Percentiles rank a stretch among this genome's conserved stretches.
phyloP scores from a whole-genome alignment of 768 basidiomycete genomes.

The Termitomyces eurrhizus region DNA sequence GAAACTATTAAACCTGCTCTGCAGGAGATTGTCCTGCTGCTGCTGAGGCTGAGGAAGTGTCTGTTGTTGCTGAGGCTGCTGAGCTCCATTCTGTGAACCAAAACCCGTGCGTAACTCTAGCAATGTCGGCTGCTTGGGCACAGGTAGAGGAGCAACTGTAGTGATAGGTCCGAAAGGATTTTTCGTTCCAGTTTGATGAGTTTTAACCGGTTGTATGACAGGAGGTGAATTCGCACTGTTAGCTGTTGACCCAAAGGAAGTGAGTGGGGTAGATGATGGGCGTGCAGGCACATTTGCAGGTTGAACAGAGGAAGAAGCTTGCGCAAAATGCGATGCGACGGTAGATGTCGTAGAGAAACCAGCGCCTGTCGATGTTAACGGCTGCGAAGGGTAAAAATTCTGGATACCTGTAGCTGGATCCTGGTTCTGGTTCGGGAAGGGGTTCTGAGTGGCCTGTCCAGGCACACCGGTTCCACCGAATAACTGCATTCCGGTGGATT shows the following conservation, averaged over 20 bases:
- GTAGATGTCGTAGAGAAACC: constrained; percentile 17
- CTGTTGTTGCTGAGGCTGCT: constrained; percentile 21
- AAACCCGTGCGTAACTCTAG: constrained; percentile 68
- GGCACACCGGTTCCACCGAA: constrained; percentile 29
- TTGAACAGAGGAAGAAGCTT: constrained; percentile 16
- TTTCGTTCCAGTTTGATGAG: constrained; percentile 90
- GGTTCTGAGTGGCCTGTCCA: constrained; percentile 14
- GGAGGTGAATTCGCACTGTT: constrained; percentile 35
- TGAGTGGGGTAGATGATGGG: constrained; percentile 72
- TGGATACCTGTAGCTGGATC: constrained; percentile 13
- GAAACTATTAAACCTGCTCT: constrained; percentile 33
- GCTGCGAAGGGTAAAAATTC: not conserved
- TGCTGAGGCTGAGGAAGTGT: constrained; percentile 19
- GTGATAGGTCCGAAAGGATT: constrained; percentile 90
- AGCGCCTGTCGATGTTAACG: constrained; percentile 18
- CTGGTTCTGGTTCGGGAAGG: constrained; percentile 16
- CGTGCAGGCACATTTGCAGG: constrained; percentile 43
- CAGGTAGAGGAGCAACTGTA: constrained; percentile 49
- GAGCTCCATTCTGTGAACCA: constrained; percentile 18
- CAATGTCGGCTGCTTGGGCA: constrained; percentile 77
- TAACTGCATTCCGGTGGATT: constrained; percentile 54
- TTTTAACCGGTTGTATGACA: constrained; percentile 60
- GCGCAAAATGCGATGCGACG: constrained; percentile 21
- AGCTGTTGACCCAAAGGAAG: constrained; percentile 28
- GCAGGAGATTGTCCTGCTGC: constrained; percentile 17